Conservation (phyloP, 2,329 filamentous ascomycete genomes). For the Fusarium gaditjirri region DNA sequence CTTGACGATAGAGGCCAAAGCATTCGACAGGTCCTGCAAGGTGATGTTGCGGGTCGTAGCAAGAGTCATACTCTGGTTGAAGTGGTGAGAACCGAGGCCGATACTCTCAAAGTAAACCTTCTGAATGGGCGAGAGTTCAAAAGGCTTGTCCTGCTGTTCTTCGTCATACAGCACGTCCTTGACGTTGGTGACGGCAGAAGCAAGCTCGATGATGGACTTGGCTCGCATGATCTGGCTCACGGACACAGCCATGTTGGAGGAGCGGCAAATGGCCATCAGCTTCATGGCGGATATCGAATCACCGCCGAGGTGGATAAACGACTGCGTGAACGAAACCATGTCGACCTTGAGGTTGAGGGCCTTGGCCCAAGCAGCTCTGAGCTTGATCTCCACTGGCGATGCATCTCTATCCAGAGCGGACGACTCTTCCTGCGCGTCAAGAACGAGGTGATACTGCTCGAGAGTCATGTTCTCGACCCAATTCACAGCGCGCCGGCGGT, state of each 20-base stretch:
- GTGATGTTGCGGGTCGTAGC: constrained; percentile 2
- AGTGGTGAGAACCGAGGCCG: constrained; percentile 6
- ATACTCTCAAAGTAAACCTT: constrained; percentile 26
- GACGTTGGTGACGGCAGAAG: constrained; percentile 1
- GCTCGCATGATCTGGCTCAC: constrained; percentile 35
- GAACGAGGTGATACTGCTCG: constrained; percentile 7
- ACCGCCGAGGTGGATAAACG: constrained; percentile 32
- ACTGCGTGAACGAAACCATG: constrained; percentile 25
- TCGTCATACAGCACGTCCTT: background rate
- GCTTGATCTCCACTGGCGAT: constrained; percentile 4
- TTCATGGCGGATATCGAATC: constrained; percentile 39
- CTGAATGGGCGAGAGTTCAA: constrained; percentile 21
- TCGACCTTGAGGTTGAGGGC: constrained; percentile 8
- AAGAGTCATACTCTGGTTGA: constrained; percentile 35
- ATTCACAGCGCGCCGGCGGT: background rate
- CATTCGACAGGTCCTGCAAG: background rate
- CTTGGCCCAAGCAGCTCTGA: constrained; percentile 27
- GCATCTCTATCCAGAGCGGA: constrained; percentile 19
- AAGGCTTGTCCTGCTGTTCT: constrained; percentile 1
- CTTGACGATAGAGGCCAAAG: constrained; percentile 13
- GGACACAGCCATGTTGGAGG: constrained; percentile 20
- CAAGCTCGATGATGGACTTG: constrained; percentile 39
- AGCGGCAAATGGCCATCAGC: constrained; percentile 34
- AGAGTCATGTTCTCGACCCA: constrained; percentile 21
- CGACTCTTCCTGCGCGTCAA: constrained; percentile 13